Evolutionary conservation across 2,329 filamentous ascomycete species (phyloP), one percentile per base, ranked within the genome.

Genomic region (Chaetomiaceae sp.): DNA sequence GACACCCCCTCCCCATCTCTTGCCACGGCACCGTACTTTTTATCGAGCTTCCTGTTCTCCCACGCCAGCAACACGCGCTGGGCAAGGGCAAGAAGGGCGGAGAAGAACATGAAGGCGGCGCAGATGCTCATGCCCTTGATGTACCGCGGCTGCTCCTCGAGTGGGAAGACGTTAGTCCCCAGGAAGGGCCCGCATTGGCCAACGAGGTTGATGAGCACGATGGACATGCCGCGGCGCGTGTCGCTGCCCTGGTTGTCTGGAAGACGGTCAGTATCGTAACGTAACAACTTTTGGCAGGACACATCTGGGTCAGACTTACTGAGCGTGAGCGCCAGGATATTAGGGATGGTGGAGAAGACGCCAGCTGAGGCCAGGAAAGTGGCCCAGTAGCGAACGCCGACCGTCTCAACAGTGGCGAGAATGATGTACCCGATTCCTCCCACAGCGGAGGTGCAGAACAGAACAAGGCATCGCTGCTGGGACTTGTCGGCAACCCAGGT

Each of bases 251-350:
- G 81, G 60, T 86, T 86, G 60, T 86, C 37, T 39, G 15, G 10
- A 10, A 9, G 15, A 9, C 5, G 9, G 22, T 24, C 22, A n/a
- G n/a, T n/a, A n/a, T n/a, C n/a, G n/a, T n/a, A n/a, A n/a, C n/a
- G n/a, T n/a, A n/a, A n/a, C n/a, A n/a, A n/a, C n/a, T n/a, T n/a
- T n/a, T n/a, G n/a, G n/a, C n/a, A n/a, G n/a, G n/a, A n/a, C n/a
- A n/a, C n/a, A n/a, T n/a, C n/a, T n/a, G n/a, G n/a, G 22, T 5
- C 22, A 24, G 14, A 39, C 37, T 18, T 14, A 39, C 37, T 81
- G 27, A 82, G 63, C 14, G 81, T 76, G 84, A 84, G 88, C 0
- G 83, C 80, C 14, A 88, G 68, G 18, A 84, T 81, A 55, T 86
- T 81, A 1, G 77, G 75, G 51, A 87, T 84, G 14, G 74, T 73